Percentiles rank a stretch among this genome's conserved stretches.
phyloP scores from a whole-genome alignment of 176 grass and related monocot genomes.

The Oryza glumipatula region DNA sequence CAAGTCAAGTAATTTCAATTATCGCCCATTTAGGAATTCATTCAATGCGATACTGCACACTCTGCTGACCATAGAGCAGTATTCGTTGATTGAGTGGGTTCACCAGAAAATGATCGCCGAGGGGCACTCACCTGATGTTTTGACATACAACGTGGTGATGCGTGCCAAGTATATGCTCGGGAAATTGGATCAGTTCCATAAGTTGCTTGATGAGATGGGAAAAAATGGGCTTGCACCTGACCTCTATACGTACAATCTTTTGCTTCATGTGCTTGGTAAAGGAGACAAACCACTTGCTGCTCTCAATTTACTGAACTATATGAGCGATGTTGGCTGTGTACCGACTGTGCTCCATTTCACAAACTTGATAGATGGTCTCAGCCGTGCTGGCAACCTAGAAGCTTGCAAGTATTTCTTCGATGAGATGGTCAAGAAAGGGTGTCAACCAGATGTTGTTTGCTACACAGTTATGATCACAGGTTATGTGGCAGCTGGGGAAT shows the following conservation, averaged over 20 bases:
- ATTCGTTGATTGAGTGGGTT: conserved; percentile 83
- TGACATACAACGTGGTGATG: conserved; percentile 94
- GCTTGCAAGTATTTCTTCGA: conserved; percentile 96
- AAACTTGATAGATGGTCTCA: conserved; percentile 93
- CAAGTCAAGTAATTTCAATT: conserved; percentile 74
- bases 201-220: conserved; percentile 87
- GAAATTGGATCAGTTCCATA: conserved; percentile 84
- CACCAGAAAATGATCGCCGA: conserved; percentile 77
- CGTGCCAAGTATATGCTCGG: conserved; percentile 94
- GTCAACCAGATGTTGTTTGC: conserved; percentile 83
- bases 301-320: conserved; percentile 93
- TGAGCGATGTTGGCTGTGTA: conserved; percentile 76
- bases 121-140: conserved; percentile 71
- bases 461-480: conserved; percentile 89
- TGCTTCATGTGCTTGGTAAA: conserved; percentile 94
- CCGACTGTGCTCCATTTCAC: conserved; percentile 95
- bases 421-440: conserved; percentile 93
- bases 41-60: conserved; percentile 88
- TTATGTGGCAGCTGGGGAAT: conserved; percentile 76
- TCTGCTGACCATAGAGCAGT: conserved; percentile 76
- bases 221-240: conserved; percentile 71
- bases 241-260: conserved; percentile 84
- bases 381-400: conserved; percentile 84
- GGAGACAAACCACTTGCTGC: conserved; percentile 90
- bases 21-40: conserved; percentile 73